Evolutionary conservation across 1,284 basidiomycete species (phyloP).

Genomic region (Marasmius oreades): DNA sequence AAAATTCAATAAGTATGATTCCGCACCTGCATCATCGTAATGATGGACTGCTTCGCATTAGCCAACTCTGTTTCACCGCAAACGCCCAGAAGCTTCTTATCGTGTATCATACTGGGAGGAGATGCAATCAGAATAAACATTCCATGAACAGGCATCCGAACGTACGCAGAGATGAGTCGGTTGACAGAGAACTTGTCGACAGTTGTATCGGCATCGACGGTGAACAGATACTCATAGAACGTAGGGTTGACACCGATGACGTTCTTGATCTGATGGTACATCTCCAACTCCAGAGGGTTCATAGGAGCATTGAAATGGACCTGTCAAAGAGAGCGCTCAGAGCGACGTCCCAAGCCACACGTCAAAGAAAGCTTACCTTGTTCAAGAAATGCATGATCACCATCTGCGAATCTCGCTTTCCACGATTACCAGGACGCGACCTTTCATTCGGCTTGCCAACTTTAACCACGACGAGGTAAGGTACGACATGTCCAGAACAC

Average conservation of each 20-base stretch:
- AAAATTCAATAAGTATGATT: slow-evolving; percentile 10
- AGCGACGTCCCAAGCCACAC: slow-evolving; percentile 2
- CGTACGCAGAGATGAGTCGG: slow-evolving; percentile 86
- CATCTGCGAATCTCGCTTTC: slow-evolving; percentile 97
- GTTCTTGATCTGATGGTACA: slow-evolving; percentile 99
- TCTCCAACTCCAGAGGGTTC: slow-evolving; percentile 95
- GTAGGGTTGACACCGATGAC: slow-evolving; percentile 98
- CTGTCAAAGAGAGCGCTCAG: slow-evolving; percentile 32
- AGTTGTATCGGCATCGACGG: slow-evolving; percentile 96
- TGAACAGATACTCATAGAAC: slow-evolving; percentile 98
- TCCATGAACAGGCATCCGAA: slow-evolving; percentile 18
- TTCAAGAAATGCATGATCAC: slow-evolving; percentile 97
- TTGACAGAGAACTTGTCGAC: slow-evolving; percentile 86
- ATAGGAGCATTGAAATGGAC: slow-evolving; percentile 97
- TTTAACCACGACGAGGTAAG: slow-evolving; percentile 96
- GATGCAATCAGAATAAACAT: slow-evolving; percentile 12
- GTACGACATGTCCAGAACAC: slow-evolving; percentile 91
- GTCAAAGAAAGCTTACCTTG: slow-evolving; percentile 50
- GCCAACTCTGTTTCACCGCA: slow-evolving; percentile 92
- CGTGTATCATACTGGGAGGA: slow-evolving; percentile 72
- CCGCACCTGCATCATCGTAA: slow-evolving; percentile 91
- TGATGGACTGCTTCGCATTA: slow-evolving; percentile 90
- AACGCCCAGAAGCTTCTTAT: slow-evolving; percentile 91
- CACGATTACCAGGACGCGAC: slow-evolving; percentile 90
- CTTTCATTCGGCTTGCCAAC: slow-evolving; percentile 95